Conservation (phyloP, 352 stramenopile genomes). For the Globisporangium takayamanum region DNA sequence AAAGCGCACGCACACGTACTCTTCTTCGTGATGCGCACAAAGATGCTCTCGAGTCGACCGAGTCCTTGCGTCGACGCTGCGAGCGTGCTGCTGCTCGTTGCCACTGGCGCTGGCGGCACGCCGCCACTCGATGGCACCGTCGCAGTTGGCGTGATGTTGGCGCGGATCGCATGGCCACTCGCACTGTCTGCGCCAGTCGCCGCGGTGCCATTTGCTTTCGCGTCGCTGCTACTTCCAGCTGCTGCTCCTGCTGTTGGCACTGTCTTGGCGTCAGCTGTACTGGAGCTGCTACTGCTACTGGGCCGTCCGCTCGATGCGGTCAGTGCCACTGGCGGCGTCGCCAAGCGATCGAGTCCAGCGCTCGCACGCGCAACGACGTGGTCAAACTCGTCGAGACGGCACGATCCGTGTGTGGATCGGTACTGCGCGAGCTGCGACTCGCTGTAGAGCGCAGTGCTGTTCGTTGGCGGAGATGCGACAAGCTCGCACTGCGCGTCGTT, state of each 20-base stretch:
- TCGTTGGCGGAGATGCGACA: no score
- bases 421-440: not conserved
- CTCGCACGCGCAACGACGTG: not conserved
- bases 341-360: no score
- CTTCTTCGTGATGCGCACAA: slow-evolving; percentile 81
- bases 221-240: not conserved
- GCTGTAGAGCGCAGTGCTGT: not conserved
- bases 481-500: no score
- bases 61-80: slow-evolving; percentile 35
- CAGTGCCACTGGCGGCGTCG: no score
- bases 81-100: not conserved
- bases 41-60: slow-evolving; percentile 74
- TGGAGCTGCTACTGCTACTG: no score
- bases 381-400: not conserved
- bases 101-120: not conserved
- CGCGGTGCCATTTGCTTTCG: not conserved
- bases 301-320: no score
- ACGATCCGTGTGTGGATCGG: not conserved
- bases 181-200: not conserved
- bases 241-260: not conserved
- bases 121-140: not conserved
- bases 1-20: slow-evolving; percentile 27
- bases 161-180: not conserved
- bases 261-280: no score
- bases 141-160: not conserved